Evolutionary conservation across 129 eudicot genomes (phyloP).

Genomic region (Rutidosis leptorrhynchoides): DNA sequence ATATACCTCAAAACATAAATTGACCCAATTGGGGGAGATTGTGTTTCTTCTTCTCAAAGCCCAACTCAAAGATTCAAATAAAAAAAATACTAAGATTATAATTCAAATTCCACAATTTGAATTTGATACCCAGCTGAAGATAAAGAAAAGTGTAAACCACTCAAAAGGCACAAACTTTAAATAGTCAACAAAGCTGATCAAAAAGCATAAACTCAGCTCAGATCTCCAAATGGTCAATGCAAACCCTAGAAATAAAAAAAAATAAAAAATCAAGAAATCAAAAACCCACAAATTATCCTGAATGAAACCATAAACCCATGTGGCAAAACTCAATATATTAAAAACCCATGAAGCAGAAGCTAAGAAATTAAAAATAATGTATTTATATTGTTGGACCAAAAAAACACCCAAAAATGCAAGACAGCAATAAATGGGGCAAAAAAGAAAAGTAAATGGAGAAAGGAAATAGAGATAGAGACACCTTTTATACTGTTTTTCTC

Average conservation of each 20-base stretch:
- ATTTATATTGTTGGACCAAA: constrained; percentile 27
- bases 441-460: constrained; percentile 35
- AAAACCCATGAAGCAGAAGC: constrained; percentile 16
- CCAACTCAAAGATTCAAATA: constrained; percentile 21
- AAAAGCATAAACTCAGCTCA: constrained; percentile 29
- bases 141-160: constrained; percentile 25
- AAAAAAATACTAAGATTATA: constrained; percentile 2
- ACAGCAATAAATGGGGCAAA: constrained; percentile 52
- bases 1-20: constrained; percentile 19
- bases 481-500: constrained; percentile 30
- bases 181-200: constrained; percentile 34
- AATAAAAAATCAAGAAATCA: constrained; percentile 5
- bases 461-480: constrained; percentile 18
- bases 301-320: constrained; percentile 15
- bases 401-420: constrained; percentile 33
- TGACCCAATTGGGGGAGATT: constrained; percentile 10
- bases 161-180: constrained; percentile 39
- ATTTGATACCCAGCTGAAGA: constrained; percentile 27
- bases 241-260: constrained; percentile 26
- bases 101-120: constrained; percentile 28
- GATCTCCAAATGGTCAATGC: constrained; percentile 31
- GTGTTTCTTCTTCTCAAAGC: constrained; percentile 25
- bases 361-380: constrained; percentile 4
- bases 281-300: constrained; percentile 1
- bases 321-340: neutral